These are phyloP conservation scores for Pythium grandisporangium DNA, from an alignment of 352 stramenopile genomes.

Conservation along the genomic window DNA sequence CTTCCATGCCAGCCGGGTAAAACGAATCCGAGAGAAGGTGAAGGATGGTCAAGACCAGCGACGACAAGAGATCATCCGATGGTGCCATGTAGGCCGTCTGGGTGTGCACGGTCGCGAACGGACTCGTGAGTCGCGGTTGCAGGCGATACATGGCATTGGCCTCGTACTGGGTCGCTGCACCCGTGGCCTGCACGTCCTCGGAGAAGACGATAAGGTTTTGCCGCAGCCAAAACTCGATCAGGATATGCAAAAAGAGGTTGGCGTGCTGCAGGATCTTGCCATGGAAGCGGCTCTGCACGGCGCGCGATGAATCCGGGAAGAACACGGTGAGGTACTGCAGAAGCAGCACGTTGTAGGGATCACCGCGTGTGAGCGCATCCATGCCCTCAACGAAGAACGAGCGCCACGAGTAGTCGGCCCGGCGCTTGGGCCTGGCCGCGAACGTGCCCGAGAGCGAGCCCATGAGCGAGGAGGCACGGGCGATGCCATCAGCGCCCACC, in stretches of 20 bases:
- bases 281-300: constrained; percentile 67
- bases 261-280: constrained; percentile 68
- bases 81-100: constrained; percentile 79
- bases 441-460: constrained; percentile 43
- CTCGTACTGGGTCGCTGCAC: constrained; percentile 6
- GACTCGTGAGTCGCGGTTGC: constrained; percentile 33
- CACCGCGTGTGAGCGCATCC: constrained; percentile 45
- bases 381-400: constrained; percentile 65
- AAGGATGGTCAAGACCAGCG: constrained; percentile 73
- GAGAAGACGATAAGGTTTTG: constrained; percentile 84
- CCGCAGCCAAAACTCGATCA: constrained; percentile 86
- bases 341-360: constrained; percentile 81
- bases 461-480: constrained; percentile 23
- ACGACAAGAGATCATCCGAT: constrained; percentile 76
- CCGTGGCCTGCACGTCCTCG: constrained; percentile 24
- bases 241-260: constrained; percentile 76
- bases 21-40: constrained; percentile 77
- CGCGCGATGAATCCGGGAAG: constrained; percentile 46
- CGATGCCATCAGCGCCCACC: background rate
- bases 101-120: constrained; percentile 68
- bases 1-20: constrained; percentile 44
- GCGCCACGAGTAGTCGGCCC: constrained; percentile 58
- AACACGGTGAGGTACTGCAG: constrained; percentile 78
- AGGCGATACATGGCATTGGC: constrained; percentile 8
- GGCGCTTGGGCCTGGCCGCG: constrained; percentile 21